Base-by-base conservation (phyloP, 768 basidiomycete genomes). In the Chiua virens region DNA sequence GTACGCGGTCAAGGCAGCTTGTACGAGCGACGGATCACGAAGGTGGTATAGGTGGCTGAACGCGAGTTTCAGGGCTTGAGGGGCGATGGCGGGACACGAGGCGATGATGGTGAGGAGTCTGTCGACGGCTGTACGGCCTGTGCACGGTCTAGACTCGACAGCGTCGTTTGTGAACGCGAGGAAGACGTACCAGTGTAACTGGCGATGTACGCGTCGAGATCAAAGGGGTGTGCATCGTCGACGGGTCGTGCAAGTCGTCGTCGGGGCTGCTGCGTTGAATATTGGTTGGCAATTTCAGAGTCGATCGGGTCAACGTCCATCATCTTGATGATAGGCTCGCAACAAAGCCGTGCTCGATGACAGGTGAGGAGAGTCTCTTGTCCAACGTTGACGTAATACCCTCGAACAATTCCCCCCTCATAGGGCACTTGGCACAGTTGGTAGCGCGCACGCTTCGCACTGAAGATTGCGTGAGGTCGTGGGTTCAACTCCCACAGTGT, bases 191-290 rank as follows among this genome's bases (percentile, higher is more conserved):
- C 89, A 55, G 83, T 76, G 71, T 94, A 95, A 47, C 81, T 79
- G 38, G 85, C 74, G 52, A 86, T 83, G 67, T 91, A 89, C 37
- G 81, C 69, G 50, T 95, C 93, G 47, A 95, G 79, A 63, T 96
- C 92, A 63, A 92, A 94, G 5, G 92, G 90, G 63, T 93, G 91
- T 0, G 78, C 77, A 38, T 89, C 88, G 67, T 92, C 86, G 14
- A 93, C 78, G 13, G 73, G 71, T 2, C 78, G 78, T 20, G 75
- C 57, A 32, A 49, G 45, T 21, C 66, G 61, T 49, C 59, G 53
- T 53, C 61, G 49, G 5, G 49, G 35, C 9, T 28, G 28, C 10
- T 28, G 28, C 34, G 50, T 27, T n/a, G n/a, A n/a, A 25, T 38
- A 50, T 21, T 57, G 56, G 45, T 49, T 48, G n/a, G 53, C 49